Percentiles rank a stretch among this genome's conserved stretches.
phyloP scores from a whole-genome alignment of 257 asterid genomes.

The Fraxinus pennsylvanica region DNA sequence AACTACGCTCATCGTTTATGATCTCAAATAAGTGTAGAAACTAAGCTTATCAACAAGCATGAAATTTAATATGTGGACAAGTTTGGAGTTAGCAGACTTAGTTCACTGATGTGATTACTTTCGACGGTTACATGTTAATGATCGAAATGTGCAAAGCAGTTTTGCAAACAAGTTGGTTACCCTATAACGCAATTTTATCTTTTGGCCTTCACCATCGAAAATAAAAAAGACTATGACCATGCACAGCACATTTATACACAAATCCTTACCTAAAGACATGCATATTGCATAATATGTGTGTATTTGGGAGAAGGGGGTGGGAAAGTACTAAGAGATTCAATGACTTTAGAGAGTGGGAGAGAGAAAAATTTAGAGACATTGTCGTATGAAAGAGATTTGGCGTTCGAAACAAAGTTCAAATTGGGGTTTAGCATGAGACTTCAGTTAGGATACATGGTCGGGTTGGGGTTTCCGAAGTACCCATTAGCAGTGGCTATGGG shows the following conservation, averaged over 20 bases:
- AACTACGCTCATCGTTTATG: no score
- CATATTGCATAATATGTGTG: not conserved
- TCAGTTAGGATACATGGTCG: conserved; percentile 21
- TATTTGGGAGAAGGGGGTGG: not conserved
- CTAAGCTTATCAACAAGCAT: no score
- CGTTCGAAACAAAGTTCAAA: conserved; percentile 22
- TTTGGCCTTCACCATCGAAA: no score
- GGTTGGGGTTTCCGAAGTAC: conserved; percentile 31
- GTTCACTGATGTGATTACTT: no score
- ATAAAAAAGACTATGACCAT: not conserved
- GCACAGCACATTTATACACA: not conserved
- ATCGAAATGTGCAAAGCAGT: no score
- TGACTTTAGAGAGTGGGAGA: conserved; percentile 57
- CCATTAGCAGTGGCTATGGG: conserved; percentile 27
- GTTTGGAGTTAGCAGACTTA: no score
- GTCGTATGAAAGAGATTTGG: conserved; percentile 44
- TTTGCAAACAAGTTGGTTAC: no score
- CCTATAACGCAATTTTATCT: no score
- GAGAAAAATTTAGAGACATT: conserved; percentile 52
- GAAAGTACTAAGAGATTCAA: conserved; percentile 57
- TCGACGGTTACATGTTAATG: no score
- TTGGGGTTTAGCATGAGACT: conserved; percentile 22
- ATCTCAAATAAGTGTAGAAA: no score
- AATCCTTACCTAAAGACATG: not conserved
- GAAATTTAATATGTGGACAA: no score